These are phyloP conservation scores for Hymenoscyphus fraxineus DNA, from an alignment of 2,329 filamentous ascomycete genomes.

Conservation along the genomic window DNA sequence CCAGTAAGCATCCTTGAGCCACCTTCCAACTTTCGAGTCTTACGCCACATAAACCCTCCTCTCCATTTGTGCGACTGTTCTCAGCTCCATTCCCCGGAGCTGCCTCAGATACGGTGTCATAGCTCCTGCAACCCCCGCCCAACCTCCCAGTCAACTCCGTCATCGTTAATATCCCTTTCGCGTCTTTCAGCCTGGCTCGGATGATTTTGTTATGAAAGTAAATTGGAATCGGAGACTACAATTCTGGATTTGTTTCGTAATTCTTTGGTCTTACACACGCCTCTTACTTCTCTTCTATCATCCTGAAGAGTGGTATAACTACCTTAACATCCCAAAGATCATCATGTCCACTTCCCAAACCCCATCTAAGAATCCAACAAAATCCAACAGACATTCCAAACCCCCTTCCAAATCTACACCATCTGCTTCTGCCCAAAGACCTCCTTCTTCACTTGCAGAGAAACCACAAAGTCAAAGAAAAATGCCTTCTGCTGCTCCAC, in stretches of 20 bases:
- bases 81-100: not conserved
- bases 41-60: conserved; percentile 10
- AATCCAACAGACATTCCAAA: not conserved
- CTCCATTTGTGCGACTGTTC: conserved; percentile 7
- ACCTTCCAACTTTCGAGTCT: conserved; percentile 9
- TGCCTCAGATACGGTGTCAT: conserved; percentile 12
- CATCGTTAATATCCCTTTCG: conserved; percentile 8
- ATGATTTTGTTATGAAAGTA: not conserved
- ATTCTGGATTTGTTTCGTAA: conserved; percentile 7
- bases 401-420: not conserved
- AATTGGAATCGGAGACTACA: not conserved
- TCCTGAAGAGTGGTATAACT: conserved; percentile 13
- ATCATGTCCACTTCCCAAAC: conserved; percentile 20
- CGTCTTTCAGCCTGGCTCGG: not conserved
- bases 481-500: conserved; percentile 10
- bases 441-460: not conserved
- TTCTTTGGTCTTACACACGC: conserved; percentile 3
- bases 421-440: not conserved
- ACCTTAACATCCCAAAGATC: conserved; percentile 6
- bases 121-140: conserved; percentile 7
- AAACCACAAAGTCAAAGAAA: not conserved
- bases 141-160: conserved; percentile 4
- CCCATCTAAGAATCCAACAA: not conserved
- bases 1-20: not conserved
- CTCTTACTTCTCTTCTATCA: conserved; percentile 8